Evolutionary conservation across 176 grass and related monocot species (phyloP).

Genomic region (Eragrostis curvula): DNA sequence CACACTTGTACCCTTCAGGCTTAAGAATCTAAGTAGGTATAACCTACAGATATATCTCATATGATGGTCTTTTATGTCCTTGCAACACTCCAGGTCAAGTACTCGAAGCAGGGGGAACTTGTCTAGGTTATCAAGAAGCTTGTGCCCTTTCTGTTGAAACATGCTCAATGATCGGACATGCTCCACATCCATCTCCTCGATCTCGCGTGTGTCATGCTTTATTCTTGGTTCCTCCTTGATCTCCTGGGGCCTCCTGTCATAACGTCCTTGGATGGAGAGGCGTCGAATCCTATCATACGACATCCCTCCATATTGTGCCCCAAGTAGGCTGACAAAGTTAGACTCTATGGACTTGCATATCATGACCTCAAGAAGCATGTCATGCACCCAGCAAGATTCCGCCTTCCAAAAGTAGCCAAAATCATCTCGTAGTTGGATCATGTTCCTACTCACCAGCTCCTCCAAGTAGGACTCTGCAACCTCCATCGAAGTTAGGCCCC

Average conservation of each 20-base stretch:
- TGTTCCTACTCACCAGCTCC: not conserved
- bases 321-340: not conserved
- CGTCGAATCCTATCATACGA: not conserved
- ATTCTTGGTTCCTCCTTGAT: not conserved
- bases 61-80: not conserved
- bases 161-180: conserved; percentile 3
- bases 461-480: conserved; percentile 2
- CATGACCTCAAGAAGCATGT: conserved; percentile 21
- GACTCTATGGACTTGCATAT: not conserved
- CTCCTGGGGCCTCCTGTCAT: too few relatives aligned
- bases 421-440: not conserved
- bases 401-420: not conserved
- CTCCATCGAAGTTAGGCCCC: not conserved
- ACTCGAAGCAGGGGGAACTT: conserved; percentile 5
- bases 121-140: not conserved
- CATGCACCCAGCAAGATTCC: not conserved
- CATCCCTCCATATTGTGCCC: not conserved
- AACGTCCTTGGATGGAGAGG: not conserved
- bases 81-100: not conserved
- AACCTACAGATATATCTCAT: not conserved
- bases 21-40: conserved; percentile 8
- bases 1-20: not conserved
- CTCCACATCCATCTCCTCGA: not conserved
- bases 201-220: too few relatives aligned
- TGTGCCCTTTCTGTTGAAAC: not conserved